These are phyloP conservation scores for Sarocladium strictum DNA, from an alignment of 2,329 filamentous ascomycete genomes.

Conservation along the genomic window DNA sequence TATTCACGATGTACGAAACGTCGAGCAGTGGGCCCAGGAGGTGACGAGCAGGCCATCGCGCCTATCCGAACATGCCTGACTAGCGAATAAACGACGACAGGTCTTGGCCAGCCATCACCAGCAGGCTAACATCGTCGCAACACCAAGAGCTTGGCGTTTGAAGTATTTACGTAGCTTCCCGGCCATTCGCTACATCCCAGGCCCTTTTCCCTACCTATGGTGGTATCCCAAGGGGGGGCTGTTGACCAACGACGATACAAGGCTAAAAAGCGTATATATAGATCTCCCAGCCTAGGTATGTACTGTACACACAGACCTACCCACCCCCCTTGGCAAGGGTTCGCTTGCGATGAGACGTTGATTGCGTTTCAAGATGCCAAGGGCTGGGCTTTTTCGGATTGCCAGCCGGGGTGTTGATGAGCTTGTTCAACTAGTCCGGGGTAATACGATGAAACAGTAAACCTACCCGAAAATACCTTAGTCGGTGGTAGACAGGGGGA, in stretches of 20 bases:
- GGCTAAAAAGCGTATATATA: neutral
- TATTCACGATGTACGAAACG: conserved; percentile 1
- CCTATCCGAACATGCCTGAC: neutral
- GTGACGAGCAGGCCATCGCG: neutral
- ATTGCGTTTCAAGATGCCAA: conserved; percentile 5
- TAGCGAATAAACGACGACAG: neutral
- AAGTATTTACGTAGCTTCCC: neutral
- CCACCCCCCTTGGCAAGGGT: conserved; percentile 1
- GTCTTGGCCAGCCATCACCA: neutral
- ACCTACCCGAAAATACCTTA: neutral
- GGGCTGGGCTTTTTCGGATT: conserved; percentile 7
- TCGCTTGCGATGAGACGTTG: conserved; percentile 2
- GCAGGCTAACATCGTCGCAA: neutral
- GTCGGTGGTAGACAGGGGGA: too few species aligned
- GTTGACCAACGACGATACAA: neutral
- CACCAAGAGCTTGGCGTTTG: neutral
- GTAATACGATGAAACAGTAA: conserved; percentile 1
- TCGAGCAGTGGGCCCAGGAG: conserved; percentile 5
- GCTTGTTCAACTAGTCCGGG: neutral
- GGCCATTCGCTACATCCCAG: neutral
- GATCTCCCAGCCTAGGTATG: neutral
- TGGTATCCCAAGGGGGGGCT: too few species aligned
- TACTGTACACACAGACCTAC: too few species aligned
- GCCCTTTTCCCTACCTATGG: too few species aligned
- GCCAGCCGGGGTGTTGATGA: neutral